phyloP scores from a whole-genome alignment of 1,139 yeast species.

The Geotrichum fermentans region DNA sequence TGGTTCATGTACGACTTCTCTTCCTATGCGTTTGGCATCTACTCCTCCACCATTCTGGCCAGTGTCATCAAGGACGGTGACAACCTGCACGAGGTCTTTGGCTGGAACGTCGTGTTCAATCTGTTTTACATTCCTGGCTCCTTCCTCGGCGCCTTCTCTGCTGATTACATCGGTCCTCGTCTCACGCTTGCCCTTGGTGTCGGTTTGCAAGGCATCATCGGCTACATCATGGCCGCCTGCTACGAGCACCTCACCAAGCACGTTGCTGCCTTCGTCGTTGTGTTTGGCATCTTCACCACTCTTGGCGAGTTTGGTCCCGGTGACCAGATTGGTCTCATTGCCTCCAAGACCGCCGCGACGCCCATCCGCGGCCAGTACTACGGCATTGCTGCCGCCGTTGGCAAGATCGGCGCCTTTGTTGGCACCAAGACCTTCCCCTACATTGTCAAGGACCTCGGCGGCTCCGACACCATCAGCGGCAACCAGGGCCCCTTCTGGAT shows the following conservation, averaged over 20 bases:
- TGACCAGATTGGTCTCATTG: conserved; percentile 81
- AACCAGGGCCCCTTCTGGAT: conserved; percentile 77
- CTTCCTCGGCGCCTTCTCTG: conserved; percentile 68
- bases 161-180: conserved; percentile 91
- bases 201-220: conserved; percentile 66
- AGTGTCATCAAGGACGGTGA: conserved; percentile 57
- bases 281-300: conserved; percentile 79
- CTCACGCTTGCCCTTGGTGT: conserved; percentile 68
- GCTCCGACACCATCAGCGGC: conserved; percentile 44
- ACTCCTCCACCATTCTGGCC: conserved; percentile 62
- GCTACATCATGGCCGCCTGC: conserved; percentile 79
- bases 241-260: conserved; percentile 53
- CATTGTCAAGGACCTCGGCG: conserved; percentile 53
- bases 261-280: conserved; percentile 74
- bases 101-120: conserved; percentile 89
- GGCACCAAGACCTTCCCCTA: conserved; percentile 87
- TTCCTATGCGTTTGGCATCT: conserved; percentile 80
- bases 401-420: conserved; percentile 53
- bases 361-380: conserved; percentile 87
- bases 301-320: conserved; percentile 95
- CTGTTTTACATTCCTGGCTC: conserved; percentile 89
- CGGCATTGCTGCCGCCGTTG: conserved; percentile 74
- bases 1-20: conserved; percentile 94
- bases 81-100: conserved; percentile 64
- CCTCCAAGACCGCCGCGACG: conserved; percentile 81